Percentiles rank a stretch among this genome's conserved stretches.
Conservation (phyloP, 805 yeast genomes). For the Kodamaea jinghongensis region DNA sequence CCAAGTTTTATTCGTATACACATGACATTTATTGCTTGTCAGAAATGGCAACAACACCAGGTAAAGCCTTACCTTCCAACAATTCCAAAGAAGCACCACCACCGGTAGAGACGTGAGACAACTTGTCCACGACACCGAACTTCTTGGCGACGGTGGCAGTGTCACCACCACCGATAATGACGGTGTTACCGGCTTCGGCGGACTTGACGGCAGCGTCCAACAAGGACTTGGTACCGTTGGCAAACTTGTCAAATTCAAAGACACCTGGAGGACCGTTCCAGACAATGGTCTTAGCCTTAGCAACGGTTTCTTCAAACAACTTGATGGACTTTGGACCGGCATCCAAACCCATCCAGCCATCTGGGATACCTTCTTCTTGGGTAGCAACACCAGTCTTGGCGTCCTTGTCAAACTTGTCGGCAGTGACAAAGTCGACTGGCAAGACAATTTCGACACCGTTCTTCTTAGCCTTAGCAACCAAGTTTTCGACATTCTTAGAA, state of each 20-base stretch:
- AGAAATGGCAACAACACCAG: constrained; percentile 94
- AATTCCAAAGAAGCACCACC: constrained; percentile 99
- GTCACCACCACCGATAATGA: constrained; percentile 99
- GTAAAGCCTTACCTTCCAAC: constrained; percentile 97
- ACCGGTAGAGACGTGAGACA: constrained; percentile 98
- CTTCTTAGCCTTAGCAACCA: constrained; percentile 94
- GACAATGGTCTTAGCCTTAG: constrained; percentile 93
- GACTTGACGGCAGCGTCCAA: constrained; percentile 86
- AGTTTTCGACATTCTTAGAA: constrained; percentile 88
- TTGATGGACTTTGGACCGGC: constrained; percentile 86
- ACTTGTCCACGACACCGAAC: constrained; percentile 93
- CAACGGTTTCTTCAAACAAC: constrained; percentile 78
- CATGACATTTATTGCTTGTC: constrained; percentile 44
- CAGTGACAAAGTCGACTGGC: constrained; percentile 95
- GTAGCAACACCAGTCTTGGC: constrained; percentile 85
- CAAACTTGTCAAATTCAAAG: constrained; percentile 91
- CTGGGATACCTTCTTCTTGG: constrained; percentile 90
- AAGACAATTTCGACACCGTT: constrained; percentile 90
- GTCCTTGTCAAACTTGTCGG: constrained; percentile 89
- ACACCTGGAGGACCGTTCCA: constrained; percentile 99
- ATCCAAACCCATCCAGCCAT: constrained; percentile 93
- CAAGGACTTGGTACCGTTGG: constrained; percentile 87
- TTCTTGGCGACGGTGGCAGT: constrained; percentile 99
- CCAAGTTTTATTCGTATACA: not conserved
- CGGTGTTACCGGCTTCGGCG: constrained; percentile 85